Base-by-base conservation (phyloP, 2,329 filamentous ascomycete species). In the Tothia fuscella region DNA sequence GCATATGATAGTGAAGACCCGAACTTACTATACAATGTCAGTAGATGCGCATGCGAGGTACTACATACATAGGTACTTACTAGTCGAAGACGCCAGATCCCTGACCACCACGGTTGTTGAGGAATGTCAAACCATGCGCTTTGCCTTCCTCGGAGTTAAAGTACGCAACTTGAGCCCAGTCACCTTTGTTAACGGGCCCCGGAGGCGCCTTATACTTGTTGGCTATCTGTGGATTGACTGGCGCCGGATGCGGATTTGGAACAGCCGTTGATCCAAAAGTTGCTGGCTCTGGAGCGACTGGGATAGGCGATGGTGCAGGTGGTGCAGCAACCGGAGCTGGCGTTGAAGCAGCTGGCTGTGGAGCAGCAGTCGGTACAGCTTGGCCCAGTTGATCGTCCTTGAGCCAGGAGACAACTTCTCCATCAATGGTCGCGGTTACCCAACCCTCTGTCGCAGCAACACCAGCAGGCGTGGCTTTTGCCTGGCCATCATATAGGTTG, bases 1-100 rank as follows among this genome's bases (percentile, higher is more conserved):
- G 70, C 62, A 51, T 74, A 78, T 3, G 70, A 67, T 21, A 78
- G 64, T 5, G 74, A 78, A 50, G 70, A 71, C 31, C 75, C 75
- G 53, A 71, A 75, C 10, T 57, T 59, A 47, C 59, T 63, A 42
- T 6, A 14, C 14, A n/a, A n/a, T n/a, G n/a, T n/a, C n/a, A n/a
- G n/a, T n/a, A n/a, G n/a, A n/a, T 35, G 25, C 42, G 39, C 37
- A 29, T 19, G 42, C 39, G 9, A 39, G 7, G 4, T 19, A 24
- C 29, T 16, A 7, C 16, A 37, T 13, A 25, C 16, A 46, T 63
- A 61, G 58, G 56, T 74, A 68, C 48, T n/a, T n/a, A n/a, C n/a
- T n/a, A n/a, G n/a, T n/a, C n/a, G n/a, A 68, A 74, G 16, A 66
- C 64, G 40, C 74, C 74, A 22, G 72, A 77, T 30, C 67, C 66